These are phyloP conservation scores for Beta corolliflora DNA, from an alignment of 179 eudicot species.

Conservation along the genomic window DNA sequence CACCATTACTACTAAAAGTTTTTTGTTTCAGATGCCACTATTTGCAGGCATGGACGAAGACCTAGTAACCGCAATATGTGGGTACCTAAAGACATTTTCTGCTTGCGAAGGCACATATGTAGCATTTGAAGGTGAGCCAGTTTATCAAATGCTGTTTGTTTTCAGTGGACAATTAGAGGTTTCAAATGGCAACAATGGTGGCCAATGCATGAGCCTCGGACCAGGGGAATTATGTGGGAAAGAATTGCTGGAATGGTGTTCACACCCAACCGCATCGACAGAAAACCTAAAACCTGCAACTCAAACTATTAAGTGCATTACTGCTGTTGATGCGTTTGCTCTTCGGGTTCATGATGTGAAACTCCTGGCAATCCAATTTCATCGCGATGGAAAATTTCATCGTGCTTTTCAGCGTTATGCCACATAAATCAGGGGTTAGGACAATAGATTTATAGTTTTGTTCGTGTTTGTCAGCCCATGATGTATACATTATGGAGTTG, in stretches of 20 bases:
- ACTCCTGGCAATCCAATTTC: constrained; percentile 17
- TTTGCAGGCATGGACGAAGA: constrained; percentile 8
- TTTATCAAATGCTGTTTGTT: background rate
- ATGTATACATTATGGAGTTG: too few species aligned
- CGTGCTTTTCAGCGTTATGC: too few species aligned
- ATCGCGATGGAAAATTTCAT: background rate
- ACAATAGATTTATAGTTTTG: too few species aligned
- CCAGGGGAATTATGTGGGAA: constrained; percentile 1
- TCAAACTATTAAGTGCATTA: constrained; percentile 14
- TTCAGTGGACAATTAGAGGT: background rate
- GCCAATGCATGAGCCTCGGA: background rate
- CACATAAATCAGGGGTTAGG: too few species aligned
- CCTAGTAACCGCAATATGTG: background rate
- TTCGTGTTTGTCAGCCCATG: too few species aligned
- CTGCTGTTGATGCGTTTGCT: constrained; percentile 11
- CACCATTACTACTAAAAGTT: too few species aligned
- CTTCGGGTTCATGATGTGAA: constrained; percentile 11
- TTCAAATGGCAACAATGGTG: background rate
- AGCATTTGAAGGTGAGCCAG: constrained; percentile 13
- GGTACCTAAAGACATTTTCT: background rate
- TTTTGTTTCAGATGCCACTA: constrained; percentile 1
- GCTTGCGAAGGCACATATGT: background rate
- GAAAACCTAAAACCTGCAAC: background rate
- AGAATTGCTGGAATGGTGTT: constrained; percentile 3
- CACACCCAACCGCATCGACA: constrained; percentile 5